These are phyloP conservation scores for Botrytis byssoidea DNA, from an alignment of 2,329 filamentous ascomycete species.

Conservation along the genomic window DNA sequence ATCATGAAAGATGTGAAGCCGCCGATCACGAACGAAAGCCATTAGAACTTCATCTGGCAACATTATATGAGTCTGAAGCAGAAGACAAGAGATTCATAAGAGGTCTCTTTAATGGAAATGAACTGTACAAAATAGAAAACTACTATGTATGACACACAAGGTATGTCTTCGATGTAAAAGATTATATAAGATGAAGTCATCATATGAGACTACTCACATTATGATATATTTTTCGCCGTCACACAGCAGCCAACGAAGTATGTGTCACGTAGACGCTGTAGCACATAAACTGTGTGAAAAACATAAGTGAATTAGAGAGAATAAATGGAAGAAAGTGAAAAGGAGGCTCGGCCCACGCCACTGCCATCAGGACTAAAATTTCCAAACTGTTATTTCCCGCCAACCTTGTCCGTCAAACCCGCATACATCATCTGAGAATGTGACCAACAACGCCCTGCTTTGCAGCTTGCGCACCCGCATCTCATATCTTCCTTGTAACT, in stretches of 20 bases:
- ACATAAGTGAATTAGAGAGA: neutral
- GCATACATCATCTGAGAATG: slow-evolving; percentile 14
- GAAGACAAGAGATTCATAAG: neutral
- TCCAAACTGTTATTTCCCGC: neutral
- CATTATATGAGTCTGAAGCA: neutral
- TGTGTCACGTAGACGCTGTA: neutral
- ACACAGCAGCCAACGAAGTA: neutral
- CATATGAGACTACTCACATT: neutral
- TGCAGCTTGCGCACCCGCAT: slow-evolving; percentile 3
- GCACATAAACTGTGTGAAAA: neutral
- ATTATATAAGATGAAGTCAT: neutral
- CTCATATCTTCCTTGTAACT: neutral
- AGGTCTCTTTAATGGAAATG: neutral
- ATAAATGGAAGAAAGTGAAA: neutral
- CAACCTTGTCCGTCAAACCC: neutral
- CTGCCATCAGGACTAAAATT: neutral
- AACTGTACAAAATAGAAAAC: neutral
- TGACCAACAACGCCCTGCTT: slow-evolving; percentile 12
- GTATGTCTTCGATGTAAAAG: neutral
- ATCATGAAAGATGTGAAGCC: neutral
- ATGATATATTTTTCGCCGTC: neutral
- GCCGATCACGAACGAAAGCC: neutral
- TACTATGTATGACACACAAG: neutral
- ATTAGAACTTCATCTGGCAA: neutral
- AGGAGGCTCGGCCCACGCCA: neutral